Percentiles rank a stretch among this genome's conserved stretches.
phyloP scores from a whole-genome alignment of 1,284 basidiomycete genomes.

The Heterobasidion annosum region DNA sequence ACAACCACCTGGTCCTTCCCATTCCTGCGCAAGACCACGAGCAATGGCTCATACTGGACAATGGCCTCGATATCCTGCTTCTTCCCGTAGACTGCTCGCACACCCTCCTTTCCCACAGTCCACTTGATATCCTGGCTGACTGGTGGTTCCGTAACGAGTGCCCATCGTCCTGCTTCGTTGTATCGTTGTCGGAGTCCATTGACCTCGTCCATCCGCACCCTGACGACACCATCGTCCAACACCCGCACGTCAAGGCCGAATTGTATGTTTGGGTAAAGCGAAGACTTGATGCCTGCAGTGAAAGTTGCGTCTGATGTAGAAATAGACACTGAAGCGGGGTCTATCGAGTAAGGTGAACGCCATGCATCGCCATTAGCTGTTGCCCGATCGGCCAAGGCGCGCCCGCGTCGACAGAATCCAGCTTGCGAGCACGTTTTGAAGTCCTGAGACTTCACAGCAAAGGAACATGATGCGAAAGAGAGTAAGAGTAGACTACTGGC shows the following conservation, averaged over 20 bases:
- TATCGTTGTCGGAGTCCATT: constrained; percentile 73
- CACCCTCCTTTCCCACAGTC: constrained; percentile 52
- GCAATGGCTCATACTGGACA: constrained; percentile 68
- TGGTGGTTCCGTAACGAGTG: constrained; percentile 62
- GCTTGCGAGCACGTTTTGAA: constrained; percentile 90
- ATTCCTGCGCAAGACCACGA: constrained; percentile 60
- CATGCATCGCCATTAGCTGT: constrained; percentile 47
- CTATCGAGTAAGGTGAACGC: constrained; percentile 79
- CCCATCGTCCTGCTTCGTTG: constrained; percentile 86
- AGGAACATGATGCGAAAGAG: constrained; percentile 18
- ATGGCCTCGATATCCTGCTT: constrained; percentile 57
- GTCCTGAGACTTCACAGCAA: constrained; percentile 69
- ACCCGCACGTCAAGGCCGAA: constrained; percentile 78
- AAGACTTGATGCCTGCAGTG: constrained; percentile 64
- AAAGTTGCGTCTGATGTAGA: constrained; percentile 51
- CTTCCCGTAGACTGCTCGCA: constrained; percentile 47
- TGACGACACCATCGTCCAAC: constrained; percentile 76
- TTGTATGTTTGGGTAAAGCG: constrained; percentile 73
- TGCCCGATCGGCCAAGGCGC: constrained; percentile 69
- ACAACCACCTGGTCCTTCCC: constrained; percentile 82
- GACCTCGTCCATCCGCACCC: constrained; percentile 83
- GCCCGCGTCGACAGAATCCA: constrained; percentile 85
- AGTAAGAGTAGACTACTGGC: constrained; percentile 17
- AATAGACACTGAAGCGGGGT: constrained; percentile 41
- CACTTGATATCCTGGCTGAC: constrained; percentile 49